Conservation (phyloP, 2,329 filamentous ascomycete genomes). For the Botrytis porri region DNA sequence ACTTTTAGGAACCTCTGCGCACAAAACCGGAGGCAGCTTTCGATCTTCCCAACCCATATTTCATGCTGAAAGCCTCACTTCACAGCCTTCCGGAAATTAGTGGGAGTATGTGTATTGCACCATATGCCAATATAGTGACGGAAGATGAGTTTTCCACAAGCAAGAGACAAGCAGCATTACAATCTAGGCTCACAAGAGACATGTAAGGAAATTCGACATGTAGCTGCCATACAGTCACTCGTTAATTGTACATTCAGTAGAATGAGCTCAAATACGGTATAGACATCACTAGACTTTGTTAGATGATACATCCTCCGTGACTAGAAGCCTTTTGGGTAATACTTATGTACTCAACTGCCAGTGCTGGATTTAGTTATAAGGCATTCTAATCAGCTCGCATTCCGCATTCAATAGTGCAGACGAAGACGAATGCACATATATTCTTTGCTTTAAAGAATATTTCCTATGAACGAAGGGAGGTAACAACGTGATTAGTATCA, state of each 20-base stretch:
- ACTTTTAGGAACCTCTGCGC: not conserved
- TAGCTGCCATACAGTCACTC: not conserved
- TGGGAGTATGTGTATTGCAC: not conserved
- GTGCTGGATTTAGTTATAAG: not conserved
- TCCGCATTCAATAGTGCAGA: not conserved
- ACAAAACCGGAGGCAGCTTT: not conserved
- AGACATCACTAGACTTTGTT: not conserved
- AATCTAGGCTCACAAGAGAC: not conserved
- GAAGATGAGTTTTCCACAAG: fast-evolving
- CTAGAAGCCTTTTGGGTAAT: not conserved
- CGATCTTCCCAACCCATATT: not conserved
- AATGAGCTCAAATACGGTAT: not conserved
- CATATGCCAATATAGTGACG: not conserved
- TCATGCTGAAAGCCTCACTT: not conserved
- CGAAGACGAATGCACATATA: not conserved
- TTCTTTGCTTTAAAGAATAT: not conserved
- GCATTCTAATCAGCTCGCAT: not conserved
- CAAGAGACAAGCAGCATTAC: not conserved
- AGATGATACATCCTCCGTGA: not conserved
- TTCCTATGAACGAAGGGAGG: not conserved
- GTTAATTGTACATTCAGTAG: not conserved
- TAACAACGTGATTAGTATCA: not conserved
- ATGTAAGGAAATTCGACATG: not conserved
- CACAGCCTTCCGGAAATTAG: not conserved
- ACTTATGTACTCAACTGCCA: not conserved